Base-by-base conservation (phyloP, 306 rosid genomes). In the Vigna hirtella region DNA sequence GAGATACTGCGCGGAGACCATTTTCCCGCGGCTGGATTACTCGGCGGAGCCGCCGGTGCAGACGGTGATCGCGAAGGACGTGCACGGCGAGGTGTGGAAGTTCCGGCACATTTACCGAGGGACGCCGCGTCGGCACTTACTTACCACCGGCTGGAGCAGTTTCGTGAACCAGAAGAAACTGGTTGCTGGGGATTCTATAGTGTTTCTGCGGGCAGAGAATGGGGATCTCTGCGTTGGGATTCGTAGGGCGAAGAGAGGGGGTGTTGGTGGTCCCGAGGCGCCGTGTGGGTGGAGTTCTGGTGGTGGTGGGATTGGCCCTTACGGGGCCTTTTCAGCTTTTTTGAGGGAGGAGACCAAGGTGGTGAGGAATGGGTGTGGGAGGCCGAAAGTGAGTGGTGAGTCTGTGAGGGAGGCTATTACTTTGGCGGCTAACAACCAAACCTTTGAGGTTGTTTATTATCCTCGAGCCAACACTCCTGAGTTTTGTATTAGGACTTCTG, bases 111-210 rank as follows among this genome's bases (percentile, higher is more conserved):
- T 95, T 30, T 95, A 93, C 34, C 85, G 99, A 20, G 99, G 99
- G 8, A 95, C 99, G 1, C 99, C 99, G 7, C 89, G 99, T 9
- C 85, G 99, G 28, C 99, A 95, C 83, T 83, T 95, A 80, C 81
- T 95, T 9, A 95, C 99, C 9, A 93, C 99, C 1, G 99, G 99
- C 24, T 95, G 99, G 99, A 95, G 99, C 81, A 87, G 83, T 50
- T 95, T 95, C 75, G 99, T 95, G 59, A 95, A 93, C 78, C 99
- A 93, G 88, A 95, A 95, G 89, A 95, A 95, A 81, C 91, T 95
- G 9, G 93, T 95, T 62, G 99, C 99, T 0, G 99, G 99, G 9
- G 99, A 95, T 73, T 95, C 99, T 0, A 90, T 95, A 4, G 99
- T 95, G 75, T 95, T 95, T 70, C 70, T 95, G 56, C 83, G 98